Base-by-base conservation (phyloP, 208 protist species). In the Jaenimonas drosophilae region DNA sequence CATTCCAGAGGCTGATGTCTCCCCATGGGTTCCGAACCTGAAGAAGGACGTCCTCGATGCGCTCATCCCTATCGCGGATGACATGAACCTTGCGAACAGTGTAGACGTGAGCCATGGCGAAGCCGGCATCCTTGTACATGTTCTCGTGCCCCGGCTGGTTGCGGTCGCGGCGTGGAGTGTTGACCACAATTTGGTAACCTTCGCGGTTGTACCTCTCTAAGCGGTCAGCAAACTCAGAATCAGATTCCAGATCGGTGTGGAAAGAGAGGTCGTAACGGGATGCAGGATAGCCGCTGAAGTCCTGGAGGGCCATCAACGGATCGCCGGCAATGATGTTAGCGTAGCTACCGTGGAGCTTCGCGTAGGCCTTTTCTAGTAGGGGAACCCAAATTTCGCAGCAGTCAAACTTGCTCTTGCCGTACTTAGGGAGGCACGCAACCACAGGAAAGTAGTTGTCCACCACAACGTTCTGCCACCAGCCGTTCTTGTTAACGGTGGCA, bases 361-460 rank as follows among this genome's bases (percentile, higher is more conserved):
- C 82, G 52, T 93, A 96, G 6, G 85, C 88, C 66, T 96, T 96
- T 49, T 96, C 58, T 7, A 90, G 39, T 16, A 96, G 52, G 21
- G 63, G 48, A 6, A 79, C 54, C 86, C 89, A 96, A 31, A 93
- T 37, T 62, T 94, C 78, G 19, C 59, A 36, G 19, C 75, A 68
- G 37, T 94, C 79, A 6, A 49, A 54, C 32, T 73, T 74, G 30
- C 54, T 60, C 38, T 68, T 65, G 9, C 70, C 76, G 52, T 80
- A 92, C 41, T 72, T 81, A 4, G 75, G 71, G 24, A 54, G 51
- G n/a, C 67, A 70, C 39, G 65, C 68, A 3, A 59, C 56, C 17
- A 76, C 70, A 21, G 86, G 79, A 14, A 95, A 55, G 62, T 84
- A 91, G 64, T 91, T 76, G 54, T 95, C 88, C 21, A 95, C 73